Evolutionary conservation across 2,329 filamentous ascomycete species (phyloP).

Genomic region (Daldinia sp.): DNA sequence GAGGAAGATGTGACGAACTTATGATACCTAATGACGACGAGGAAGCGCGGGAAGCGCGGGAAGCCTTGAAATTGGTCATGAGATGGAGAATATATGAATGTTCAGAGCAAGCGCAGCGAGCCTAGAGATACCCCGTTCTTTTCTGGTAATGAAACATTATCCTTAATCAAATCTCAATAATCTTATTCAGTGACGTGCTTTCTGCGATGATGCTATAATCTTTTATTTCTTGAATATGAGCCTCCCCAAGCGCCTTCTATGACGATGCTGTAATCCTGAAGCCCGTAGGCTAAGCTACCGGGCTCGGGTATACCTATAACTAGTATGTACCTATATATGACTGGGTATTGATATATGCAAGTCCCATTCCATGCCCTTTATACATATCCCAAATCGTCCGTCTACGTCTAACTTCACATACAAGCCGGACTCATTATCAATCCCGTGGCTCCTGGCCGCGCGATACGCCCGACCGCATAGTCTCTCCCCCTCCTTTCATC

Average conservation of each 20-base stretch:
- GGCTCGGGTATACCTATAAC: background rate
- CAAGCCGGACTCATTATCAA: background rate
- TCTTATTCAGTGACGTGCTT: background rate
- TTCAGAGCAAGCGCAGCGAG: slow-evolving; percentile 28
- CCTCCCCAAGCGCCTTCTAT: background rate
- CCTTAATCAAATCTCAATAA: slow-evolving; percentile 5
- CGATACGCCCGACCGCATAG: background rate
- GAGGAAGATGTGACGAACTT: slow-evolving; percentile 11
- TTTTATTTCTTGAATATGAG: background rate
- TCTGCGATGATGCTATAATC: background rate
- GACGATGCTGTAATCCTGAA: background rate
- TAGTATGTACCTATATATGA: background rate
- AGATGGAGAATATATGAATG: slow-evolving; percentile 21
- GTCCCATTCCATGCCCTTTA: background rate
- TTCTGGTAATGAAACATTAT: slow-evolving; percentile 32
- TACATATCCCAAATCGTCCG: background rate
- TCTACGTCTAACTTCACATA: background rate
- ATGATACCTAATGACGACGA: slow-evolving; percentile 29
- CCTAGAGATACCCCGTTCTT: slow-evolving; percentile 38
- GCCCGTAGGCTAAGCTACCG: background rate
- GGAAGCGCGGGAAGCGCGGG: background rate
- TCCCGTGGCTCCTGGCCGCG: slow-evolving; percentile 27
- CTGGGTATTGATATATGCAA: slow-evolving; percentile 19
- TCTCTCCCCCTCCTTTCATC: background rate
- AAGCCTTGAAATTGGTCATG: slow-evolving; percentile 28